Percentiles rank a stretch among this genome's conserved stretches.
phyloP scores from a whole-genome alignment of 495 filamentous ascomycete genomes.

The Sordaria brevicollis region DNA sequence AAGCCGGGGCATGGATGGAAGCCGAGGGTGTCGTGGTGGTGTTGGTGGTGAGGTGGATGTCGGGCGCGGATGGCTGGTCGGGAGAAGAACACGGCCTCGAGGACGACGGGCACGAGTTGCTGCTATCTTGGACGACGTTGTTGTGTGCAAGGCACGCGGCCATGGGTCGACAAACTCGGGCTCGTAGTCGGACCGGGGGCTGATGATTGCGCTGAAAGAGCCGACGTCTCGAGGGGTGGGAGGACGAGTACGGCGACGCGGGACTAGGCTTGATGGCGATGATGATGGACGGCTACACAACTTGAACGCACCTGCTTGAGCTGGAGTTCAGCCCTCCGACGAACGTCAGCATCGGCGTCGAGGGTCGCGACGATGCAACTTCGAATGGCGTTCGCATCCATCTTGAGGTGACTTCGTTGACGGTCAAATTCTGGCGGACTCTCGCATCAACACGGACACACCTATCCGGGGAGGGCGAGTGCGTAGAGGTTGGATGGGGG shows the following conservation, averaged over 20 bases:
- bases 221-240: not conserved
- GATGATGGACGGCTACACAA: not conserved
- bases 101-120: not conserved
- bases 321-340: slow-evolving; percentile 81
- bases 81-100: not conserved
- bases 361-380: slow-evolving; percentile 83
- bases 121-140: not conserved
- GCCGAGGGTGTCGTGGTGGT: not conserved
- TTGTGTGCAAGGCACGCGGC: not conserved
- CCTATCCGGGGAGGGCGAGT: slow-evolving; percentile 3
- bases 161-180: not conserved
- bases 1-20: not conserved
- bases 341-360: slow-evolving; percentile 71
- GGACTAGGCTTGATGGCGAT: not conserved
- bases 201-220: not conserved
- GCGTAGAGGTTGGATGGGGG: slow-evolving; percentile 12
- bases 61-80: not conserved
- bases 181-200: not conserved
- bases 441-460: slow-evolving; percentile 18
- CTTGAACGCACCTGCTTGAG: slow-evolving; percentile 71
- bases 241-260: not conserved
- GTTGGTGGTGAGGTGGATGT: not conserved
- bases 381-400: slow-evolving; percentile 83
- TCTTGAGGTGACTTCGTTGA: slow-evolving; percentile 29
- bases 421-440: slow-evolving; percentile 9